Percentiles rank a stretch among this genome's conserved stretches.
phyloP scores from a whole-genome alignment of 2,329 filamentous ascomycete species.

The Fusarium aywerte region DNA sequence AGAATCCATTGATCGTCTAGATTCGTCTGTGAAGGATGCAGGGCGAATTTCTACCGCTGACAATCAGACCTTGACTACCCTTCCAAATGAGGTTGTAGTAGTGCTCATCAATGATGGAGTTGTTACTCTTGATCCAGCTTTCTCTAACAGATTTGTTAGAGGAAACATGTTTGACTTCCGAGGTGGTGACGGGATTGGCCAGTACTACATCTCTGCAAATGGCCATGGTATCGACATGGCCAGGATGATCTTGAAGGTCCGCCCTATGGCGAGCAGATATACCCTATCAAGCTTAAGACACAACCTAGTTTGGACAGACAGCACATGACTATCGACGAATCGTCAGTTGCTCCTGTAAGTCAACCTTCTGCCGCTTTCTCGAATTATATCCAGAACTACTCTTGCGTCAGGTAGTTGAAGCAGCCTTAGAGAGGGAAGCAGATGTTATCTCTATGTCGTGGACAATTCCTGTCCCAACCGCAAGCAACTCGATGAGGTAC shows the following conservation, averaged over 20 bases:
- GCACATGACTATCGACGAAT: background rate
- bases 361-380: too few species aligned
- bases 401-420: conserved; percentile 3
- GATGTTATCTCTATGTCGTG: conserved; percentile 32
- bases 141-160: background rate
- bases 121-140: background rate
- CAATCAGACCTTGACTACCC: background rate
- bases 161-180: conserved; percentile 20
- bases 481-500: background rate
- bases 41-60: background rate
- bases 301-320: background rate
- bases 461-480: conserved; percentile 10
- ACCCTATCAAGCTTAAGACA: conserved; percentile 38
- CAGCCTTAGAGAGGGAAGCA: conserved; percentile 22
- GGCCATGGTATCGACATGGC: conserved; percentile 45
- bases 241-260: conserved; percentile 39
- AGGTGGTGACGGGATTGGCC: conserved; percentile 1
- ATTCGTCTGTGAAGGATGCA: background rate
- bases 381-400: too few species aligned
- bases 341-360: conserved; percentile 18
- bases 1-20: background rate
- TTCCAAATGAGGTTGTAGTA: background rate
- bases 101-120: conserved; percentile 20
- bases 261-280: conserved; percentile 44
- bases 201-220: conserved; percentile 15